Base-by-base conservation (phyloP, 257 asterid species). In the Cordia subcordata region DNA sequence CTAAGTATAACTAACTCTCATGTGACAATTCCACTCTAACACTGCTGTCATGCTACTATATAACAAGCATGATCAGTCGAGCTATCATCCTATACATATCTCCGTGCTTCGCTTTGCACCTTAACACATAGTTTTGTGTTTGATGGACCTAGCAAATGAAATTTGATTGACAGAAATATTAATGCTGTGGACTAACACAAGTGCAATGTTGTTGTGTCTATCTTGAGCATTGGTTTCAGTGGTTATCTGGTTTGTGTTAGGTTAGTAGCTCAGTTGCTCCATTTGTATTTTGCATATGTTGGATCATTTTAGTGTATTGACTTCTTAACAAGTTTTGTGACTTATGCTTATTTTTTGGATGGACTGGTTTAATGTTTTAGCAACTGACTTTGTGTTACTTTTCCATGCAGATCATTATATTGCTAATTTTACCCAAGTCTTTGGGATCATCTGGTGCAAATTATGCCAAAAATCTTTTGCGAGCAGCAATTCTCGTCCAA, bases 401-500 rank as follows among this genome's bases (percentile, higher is more conserved):
- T 4, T 51, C 17, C 16, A 53, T 79, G 77, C 67, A 89, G 96
- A 82, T 86, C 66, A 84, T 86, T 63, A 67, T 89, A 63, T 60
- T 86, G 58, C 20, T 75, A 68, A 52, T 85, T 40, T 71, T 88
- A 55, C 95, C 84, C 13, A 58, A n/a, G 45, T 74, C 83, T 18
- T 45, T 75, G n/a, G 84, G 74, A 66, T 60, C 74, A 64, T 63
- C 76, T 23, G 86, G 80, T n/a, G 95, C 96, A 63, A 79, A 84
- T 63, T 60, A 68, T 27, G 87, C 88, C 1, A 89, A 84, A 68
- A 82, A 82, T 65, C 80, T 84, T 60, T 65, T 89, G 21, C 80
- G 94, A 22, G 68, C 79, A 58, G 84, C 85, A 55, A 73, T 89
- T 63, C 79, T 89, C 45, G 57, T 74, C 65, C 96, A 89, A 81